Evolutionary conservation across 75 land plant species (phyloP).

Genomic region (Adiantum capillusveneris): DNA sequence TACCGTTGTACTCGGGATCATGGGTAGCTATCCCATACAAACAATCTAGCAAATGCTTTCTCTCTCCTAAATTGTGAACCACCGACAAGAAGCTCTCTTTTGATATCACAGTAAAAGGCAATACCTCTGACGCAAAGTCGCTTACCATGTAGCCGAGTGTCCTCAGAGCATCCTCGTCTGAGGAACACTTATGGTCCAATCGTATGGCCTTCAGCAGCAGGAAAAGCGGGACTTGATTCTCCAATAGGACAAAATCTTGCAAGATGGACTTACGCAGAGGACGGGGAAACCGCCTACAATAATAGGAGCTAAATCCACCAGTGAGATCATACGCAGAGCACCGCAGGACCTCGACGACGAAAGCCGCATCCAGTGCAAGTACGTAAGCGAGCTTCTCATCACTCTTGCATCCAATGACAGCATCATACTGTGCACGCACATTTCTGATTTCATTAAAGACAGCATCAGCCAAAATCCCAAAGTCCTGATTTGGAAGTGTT

Average conservation of each 20-base stretch:
- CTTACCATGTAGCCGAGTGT: constrained; percentile 28
- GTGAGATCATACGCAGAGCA: background rate
- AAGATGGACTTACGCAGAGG: constrained; percentile 30
- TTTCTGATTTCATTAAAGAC: no score
- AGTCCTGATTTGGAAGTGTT: no score
- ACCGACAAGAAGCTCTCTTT: background rate
- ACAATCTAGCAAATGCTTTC: constrained; percentile 32
- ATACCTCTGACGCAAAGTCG: background rate
- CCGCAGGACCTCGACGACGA: constrained; percentile 48
- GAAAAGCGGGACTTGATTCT: constrained; percentile 64
- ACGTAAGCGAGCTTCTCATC: constrained; percentile 40
- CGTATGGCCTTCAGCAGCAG: constrained; percentile 26
- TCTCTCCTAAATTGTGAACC: background rate
- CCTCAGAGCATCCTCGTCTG: constrained; percentile 18
- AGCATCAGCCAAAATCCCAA: no score
- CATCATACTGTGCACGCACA: no score
- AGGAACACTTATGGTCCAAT: constrained; percentile 7
- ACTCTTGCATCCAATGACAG: background rate
- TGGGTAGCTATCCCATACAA: constrained; percentile 30
- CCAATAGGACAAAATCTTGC: no score
- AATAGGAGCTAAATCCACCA: constrained; percentile 1
- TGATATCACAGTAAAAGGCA: background rate
- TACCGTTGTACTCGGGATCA: no score
- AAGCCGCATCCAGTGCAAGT: constrained; percentile 49
- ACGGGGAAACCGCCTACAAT: constrained; percentile 6